Conservation (phyloP, 1,284 basidiomycete genomes). For the Agroathelia rolfsii region DNA sequence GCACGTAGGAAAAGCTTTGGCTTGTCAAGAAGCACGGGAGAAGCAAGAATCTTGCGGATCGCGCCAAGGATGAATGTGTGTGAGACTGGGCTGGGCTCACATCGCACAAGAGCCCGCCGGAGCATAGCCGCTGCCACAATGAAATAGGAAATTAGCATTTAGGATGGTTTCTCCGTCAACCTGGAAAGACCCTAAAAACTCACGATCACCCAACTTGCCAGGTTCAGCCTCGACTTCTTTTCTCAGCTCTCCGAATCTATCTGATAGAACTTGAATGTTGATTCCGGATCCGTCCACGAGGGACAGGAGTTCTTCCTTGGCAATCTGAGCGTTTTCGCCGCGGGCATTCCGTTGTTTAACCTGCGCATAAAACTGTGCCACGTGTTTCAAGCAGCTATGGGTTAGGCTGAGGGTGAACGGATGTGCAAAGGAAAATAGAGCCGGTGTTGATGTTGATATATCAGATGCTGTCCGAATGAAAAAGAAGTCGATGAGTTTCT, state of each 20-base stretch:
- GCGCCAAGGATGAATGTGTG: too few species aligned
- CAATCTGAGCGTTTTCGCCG: slow-evolving; percentile 51
- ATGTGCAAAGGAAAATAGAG: slow-evolving; percentile 50
- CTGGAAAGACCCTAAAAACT: too few species aligned
- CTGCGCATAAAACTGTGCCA: slow-evolving; percentile 46
- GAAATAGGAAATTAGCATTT: slow-evolving; percentile 16
- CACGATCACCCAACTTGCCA: slow-evolving; percentile 14
- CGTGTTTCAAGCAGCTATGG: slow-evolving; percentile 36
- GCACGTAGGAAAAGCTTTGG: slow-evolving; percentile 61
- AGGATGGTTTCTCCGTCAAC: slow-evolving; percentile 21
- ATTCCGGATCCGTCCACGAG: slow-evolving; percentile 53
- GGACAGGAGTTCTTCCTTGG: slow-evolving; percentile 51
- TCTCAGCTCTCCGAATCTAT: slow-evolving; percentile 29
- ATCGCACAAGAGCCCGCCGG: slow-evolving; percentile 41
- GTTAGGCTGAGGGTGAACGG: slow-evolving; percentile 48
- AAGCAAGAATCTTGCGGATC: too few species aligned
- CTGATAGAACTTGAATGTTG: slow-evolving; percentile 39
- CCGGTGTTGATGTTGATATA: slow-evolving; percentile 20
- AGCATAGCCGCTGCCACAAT: slow-evolving; percentile 33
- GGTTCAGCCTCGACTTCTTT: slow-evolving; percentile 18
- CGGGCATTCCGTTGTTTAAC: slow-evolving; percentile 40
- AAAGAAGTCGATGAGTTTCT: slow-evolving; percentile 14
- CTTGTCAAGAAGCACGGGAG: slow-evolving; percentile 44
- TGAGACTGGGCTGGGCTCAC: too few species aligned
- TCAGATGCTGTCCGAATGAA: background rate